Conservation (phyloP, 2,329 filamentous ascomycete genomes). For the Zasmidium angulare region DNA sequence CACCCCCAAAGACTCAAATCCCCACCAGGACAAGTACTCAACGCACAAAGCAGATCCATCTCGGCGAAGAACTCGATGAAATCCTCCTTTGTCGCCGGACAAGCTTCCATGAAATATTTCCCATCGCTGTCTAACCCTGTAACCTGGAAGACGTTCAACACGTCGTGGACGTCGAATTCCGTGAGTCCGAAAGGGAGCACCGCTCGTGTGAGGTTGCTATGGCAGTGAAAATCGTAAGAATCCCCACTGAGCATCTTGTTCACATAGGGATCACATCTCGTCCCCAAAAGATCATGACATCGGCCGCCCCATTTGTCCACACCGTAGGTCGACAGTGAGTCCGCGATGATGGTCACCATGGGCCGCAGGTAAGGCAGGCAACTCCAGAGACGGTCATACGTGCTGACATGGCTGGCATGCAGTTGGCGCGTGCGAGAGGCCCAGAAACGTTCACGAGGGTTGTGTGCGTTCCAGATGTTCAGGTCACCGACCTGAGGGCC, state of each 20-base stretch:
- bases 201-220: conserved; percentile 75
- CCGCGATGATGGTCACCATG: conserved; percentile 65
- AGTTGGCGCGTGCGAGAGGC: conserved; percentile 75
- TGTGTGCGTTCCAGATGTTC: conserved; percentile 76
- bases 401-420: conserved; percentile 71
- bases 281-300: conserved; percentile 78
- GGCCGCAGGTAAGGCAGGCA: conserved; percentile 75
- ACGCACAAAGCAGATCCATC: conserved; percentile 67
- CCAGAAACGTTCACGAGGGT: conserved; percentile 81
- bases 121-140: conserved; percentile 72
- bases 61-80: conserved; percentile 79
- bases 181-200: conserved; percentile 66
- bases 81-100: conserved; percentile 56
- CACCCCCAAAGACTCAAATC: conserved; percentile 83
- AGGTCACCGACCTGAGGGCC: conserved; percentile 81
- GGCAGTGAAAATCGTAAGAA: conserved; percentile 78
- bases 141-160: conserved; percentile 83
- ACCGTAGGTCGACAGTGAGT: conserved; percentile 56
- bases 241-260: conserved; percentile 70
- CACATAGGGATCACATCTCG: conserved; percentile 81
- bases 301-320: conserved; percentile 56
- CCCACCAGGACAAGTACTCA: conserved; percentile 74
- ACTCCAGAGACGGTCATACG: conserved; percentile 74
- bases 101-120: conserved; percentile 72
- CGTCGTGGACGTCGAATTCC: conserved; percentile 78